A percentile compares a stretch with the other conserved stretches of the same genome.
Conservation (phyloP, 2,329 filamentous ascomycete species). For the Colletotrichum endophyticum region DNA sequence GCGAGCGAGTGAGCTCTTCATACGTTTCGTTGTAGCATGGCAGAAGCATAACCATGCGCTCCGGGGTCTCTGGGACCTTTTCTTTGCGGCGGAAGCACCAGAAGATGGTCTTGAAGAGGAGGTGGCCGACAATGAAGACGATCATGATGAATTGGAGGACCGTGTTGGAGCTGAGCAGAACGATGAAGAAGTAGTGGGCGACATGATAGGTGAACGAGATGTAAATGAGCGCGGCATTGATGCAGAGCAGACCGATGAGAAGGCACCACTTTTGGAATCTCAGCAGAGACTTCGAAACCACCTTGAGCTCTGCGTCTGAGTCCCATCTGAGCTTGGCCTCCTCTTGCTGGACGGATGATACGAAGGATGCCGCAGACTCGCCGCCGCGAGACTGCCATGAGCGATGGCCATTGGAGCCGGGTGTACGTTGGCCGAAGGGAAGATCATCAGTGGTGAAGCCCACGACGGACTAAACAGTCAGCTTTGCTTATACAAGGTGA, state of each 20-base stretch:
- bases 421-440: constrained; percentile 33
- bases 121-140: constrained; percentile 36
- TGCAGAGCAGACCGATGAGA: constrained; percentile 35
- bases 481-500: not conserved
- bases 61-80: constrained; percentile 34
- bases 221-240: constrained; percentile 42
- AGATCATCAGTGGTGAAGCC: constrained; percentile 31
- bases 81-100: constrained; percentile 34
- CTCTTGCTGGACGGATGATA: constrained; percentile 39
- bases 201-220: constrained; percentile 41
- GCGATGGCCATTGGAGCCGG: constrained; percentile 30
- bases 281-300: constrained; percentile 40
- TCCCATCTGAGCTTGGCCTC: constrained; percentile 45
- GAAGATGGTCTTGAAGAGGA: constrained; percentile 34
- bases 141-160: constrained; percentile 48
- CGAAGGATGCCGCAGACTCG: constrained; percentile 39
- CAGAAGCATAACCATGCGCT: constrained; percentile 49
- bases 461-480: constrained; percentile 33
- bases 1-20: constrained; percentile 46
- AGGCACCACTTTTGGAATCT: constrained; percentile 43
- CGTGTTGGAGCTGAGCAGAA: constrained; percentile 51
- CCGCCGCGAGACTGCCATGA: constrained; percentile 36
- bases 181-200: constrained; percentile 47
- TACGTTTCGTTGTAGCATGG: constrained; percentile 56
- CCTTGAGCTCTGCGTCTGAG: constrained; percentile 42